These are phyloP conservation scores for Xerocomellus dryophilus DNA, from an alignment of 768 basidiomycete species.

Conservation along the genomic window DNA sequence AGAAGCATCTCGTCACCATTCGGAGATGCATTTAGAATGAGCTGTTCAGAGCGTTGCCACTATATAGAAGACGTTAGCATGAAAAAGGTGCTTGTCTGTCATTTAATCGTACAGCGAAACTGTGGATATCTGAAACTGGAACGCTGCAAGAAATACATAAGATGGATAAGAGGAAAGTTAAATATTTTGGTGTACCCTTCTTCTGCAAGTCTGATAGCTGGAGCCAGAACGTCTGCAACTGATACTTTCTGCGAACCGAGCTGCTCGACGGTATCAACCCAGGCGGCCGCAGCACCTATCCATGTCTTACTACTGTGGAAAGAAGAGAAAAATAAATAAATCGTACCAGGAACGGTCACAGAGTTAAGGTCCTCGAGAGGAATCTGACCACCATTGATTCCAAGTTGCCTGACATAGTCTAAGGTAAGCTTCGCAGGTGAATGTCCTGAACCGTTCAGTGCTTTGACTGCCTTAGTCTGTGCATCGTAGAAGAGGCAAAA, in stretches of 20 bases:
- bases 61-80: slow-evolving; percentile 18
- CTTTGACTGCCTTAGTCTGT: slow-evolving; percentile 75
- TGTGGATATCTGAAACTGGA: slow-evolving; percentile 83
- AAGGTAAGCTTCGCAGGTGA: slow-evolving; percentile 78
- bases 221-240: slow-evolving; percentile 72
- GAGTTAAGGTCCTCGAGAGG: slow-evolving; percentile 80
- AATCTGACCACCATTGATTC: slow-evolving; percentile 65
- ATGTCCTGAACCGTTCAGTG: slow-evolving; percentile 88
- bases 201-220: slow-evolving; percentile 89
- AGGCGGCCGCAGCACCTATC: slow-evolving; percentile 87
- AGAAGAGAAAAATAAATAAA: neutral
- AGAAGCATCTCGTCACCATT: slow-evolving; percentile 85
- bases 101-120: slow-evolving; percentile 44
- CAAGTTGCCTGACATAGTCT: slow-evolving; percentile 66
- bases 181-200: slow-evolving; percentile 60
- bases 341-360: slow-evolving; percentile 80
- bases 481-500: slow-evolving; percentile 94
- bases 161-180: neutral
- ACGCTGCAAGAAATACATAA: slow-evolving; percentile 44
- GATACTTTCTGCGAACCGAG: slow-evolving; percentile 71
- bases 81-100: neutral
- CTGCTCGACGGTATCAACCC: slow-evolving; percentile 83
- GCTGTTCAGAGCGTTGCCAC: slow-evolving; percentile 54
- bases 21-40: slow-evolving; percentile 81
- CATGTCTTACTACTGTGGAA: slow-evolving; percentile 18